Percentiles rank a stretch among this genome's conserved stretches.
Conservation (phyloP, 176 grass and related monocot species). For the Hordeum marinum region DNA sequence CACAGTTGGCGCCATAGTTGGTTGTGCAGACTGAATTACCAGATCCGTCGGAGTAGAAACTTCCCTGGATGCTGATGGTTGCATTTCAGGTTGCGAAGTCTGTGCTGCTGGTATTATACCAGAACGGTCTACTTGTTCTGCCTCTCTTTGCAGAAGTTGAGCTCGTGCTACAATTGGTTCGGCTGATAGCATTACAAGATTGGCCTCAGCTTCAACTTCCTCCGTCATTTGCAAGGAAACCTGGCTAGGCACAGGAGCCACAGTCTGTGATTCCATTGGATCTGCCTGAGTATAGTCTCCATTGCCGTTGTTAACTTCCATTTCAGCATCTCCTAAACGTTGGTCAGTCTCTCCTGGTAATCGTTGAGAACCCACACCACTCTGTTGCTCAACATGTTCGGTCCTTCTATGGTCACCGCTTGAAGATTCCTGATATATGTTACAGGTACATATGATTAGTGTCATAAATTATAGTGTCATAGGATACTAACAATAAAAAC, state of each 20-base stretch:
- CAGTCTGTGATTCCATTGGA: neutral
- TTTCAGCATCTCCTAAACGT: constrained; percentile 26
- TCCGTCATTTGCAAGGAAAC: neutral
- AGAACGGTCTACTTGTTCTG: constrained; percentile 10
- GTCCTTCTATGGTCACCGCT: neutral
- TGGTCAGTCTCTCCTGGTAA: neutral
- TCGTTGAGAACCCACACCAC: neutral
- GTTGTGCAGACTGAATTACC: constrained; percentile 17
- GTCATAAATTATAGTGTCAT: neutral
- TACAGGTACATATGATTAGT: neutral
- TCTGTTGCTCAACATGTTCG: constrained; percentile 10
- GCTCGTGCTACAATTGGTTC: constrained; percentile 24
- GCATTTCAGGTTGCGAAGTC: constrained; percentile 27
- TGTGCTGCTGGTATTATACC: constrained; percentile 9
- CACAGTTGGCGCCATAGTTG: constrained; percentile 25
- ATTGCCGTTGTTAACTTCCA: constrained; percentile 14
- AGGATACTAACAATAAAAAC: constrained; percentile 6
- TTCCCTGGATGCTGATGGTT: neutral
- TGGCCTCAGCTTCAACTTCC: constrained; percentile 14
- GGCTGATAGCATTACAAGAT: constrained; percentile 9
- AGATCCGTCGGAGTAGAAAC: neutral
- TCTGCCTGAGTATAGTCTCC: neutral
- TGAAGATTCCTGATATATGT: constrained; percentile 38
- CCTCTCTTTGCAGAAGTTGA: constrained; percentile 7
- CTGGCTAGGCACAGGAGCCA: neutral